Evolutionary conservation across 345 rosid species (phyloP).

Genomic region (Abelmoschus esculentus): DNA sequence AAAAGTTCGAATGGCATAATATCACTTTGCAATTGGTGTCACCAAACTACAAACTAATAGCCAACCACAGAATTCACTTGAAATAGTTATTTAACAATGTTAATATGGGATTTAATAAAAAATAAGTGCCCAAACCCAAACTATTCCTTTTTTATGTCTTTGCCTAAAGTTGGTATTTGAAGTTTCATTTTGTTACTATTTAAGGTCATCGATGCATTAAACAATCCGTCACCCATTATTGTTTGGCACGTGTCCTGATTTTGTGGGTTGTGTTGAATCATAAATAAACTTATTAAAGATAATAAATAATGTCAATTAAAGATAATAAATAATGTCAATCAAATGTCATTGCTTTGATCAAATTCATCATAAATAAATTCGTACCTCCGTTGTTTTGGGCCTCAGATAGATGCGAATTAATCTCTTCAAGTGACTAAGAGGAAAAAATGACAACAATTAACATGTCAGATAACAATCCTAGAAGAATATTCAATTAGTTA

Average conservation of each 20-base stretch:
- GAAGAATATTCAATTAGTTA: background rate
- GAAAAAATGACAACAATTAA: constrained; percentile 21
- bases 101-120: background rate
- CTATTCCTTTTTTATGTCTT: too few species aligned
- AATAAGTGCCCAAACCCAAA: background rate
- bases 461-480: constrained; percentile 21
- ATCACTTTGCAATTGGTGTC: background rate
- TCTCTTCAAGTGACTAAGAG: constrained; percentile 87
- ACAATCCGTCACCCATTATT: too few species aligned
- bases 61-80: background rate
- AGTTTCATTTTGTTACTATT: too few species aligned
- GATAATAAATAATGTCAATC: too few species aligned
- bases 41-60: background rate
- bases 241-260: too few species aligned
- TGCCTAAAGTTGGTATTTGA: too few species aligned
- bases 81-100: background rate
- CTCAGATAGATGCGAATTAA: constrained; percentile 68
- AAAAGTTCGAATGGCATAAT: constrained; percentile 3
- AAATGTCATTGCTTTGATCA: constrained; percentile 11
- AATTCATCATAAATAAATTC: constrained; percentile 5
- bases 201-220: too few species aligned
- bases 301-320: constrained; percentile 4
- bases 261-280: too few species aligned
- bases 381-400: constrained; percentile 87
- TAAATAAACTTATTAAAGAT: background rate